Evolutionary conservation across 768 basidiomycete species (phyloP).

Genomic region (Serendipita indica): DNA sequence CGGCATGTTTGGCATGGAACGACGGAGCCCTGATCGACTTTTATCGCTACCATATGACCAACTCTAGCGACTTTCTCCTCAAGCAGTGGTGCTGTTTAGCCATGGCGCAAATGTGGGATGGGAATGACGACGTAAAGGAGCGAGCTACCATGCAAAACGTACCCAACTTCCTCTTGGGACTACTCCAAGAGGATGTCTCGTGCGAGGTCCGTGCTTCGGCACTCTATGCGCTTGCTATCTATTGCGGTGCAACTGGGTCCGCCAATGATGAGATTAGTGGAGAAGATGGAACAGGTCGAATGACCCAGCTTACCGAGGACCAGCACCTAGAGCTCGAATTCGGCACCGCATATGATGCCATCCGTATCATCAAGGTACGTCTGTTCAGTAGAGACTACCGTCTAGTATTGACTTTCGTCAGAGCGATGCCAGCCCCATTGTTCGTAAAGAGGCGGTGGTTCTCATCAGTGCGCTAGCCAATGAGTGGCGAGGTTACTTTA

Average conservation of each 20-base stretch:
- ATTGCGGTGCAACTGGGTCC: slow-evolving; percentile 79
- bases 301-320: slow-evolving; percentile 57
- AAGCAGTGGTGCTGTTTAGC: slow-evolving; percentile 91
- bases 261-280: slow-evolving; percentile 50
- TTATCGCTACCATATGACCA: slow-evolving; percentile 51
- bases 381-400: background rate
- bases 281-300: slow-evolving; percentile 76
- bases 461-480: slow-evolving; percentile 85
- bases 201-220: slow-evolving; percentile 88
- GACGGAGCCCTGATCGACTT: slow-evolving; percentile 1
- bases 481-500: slow-evolving; percentile 93
- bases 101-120: slow-evolving; percentile 91
- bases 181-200: slow-evolving; percentile 65
- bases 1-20: slow-evolving; percentile 44
- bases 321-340: slow-evolving; percentile 43
- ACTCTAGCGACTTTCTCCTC: slow-evolving; percentile 82
- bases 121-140: slow-evolving; percentile 78
- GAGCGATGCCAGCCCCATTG: slow-evolving; percentile 93
- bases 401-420: slow-evolving; percentile 45
- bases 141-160: slow-evolving; percentile 64
- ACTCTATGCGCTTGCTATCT: slow-evolving; percentile 81
- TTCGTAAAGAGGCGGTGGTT: slow-evolving; percentile 82
- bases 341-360: slow-evolving; percentile 12
- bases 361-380: slow-evolving; percentile 7
- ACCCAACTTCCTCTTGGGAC: slow-evolving; percentile 64